Evolutionary conservation across 192 early-diverging fungal species (phyloP), one percentile per base, ranked within the genome.

Genomic region (Irineochytrium annulatum): DNA sequence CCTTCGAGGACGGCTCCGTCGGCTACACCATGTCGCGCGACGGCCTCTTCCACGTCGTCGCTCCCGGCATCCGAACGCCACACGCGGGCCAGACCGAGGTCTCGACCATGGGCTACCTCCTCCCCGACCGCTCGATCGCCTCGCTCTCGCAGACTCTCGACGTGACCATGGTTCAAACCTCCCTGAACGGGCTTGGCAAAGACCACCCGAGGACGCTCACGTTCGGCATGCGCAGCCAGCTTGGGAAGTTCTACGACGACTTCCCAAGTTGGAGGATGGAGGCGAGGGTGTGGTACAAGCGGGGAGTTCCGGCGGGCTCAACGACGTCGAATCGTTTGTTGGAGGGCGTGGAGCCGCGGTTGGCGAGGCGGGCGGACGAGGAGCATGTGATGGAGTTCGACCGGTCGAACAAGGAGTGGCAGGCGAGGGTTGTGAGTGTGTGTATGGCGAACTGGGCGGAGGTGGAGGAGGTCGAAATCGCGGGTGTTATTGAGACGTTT

Each of bases 331-430:
- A 28, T 41, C 31, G 4, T 30, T 8, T 4, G 29, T 27, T 22
- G 14, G 46, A 8, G 59, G 19, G 31, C 28, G 51, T 19, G 46
- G 24, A 24, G 3, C 57, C 57, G 28, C 3, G 46, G 19, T 24
- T 61, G 6, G 62, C 26, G 22, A 37, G 55, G 49, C 43, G 14
- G 24, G 33, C 59, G 24, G 30, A 48, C 27, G 17, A 41, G n/a
- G 43, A 55, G 20, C 22, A 41, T 14, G 44, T 43, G 32, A 43
- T 56, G 28, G 67, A 69, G 55, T 62, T 57, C 52, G 55, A 62
- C 53, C 19, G 48, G 32, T 58, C 63, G 1, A 58, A 60, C 45
- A 11, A 26, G 13, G 69, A 54, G 29, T 70, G 69, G 69, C 69
- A 70, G 33, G 35, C 33, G 26, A 28, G 62, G 1, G 46, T 69